Evolutionary conservation across 1,284 basidiomycete species (phyloP).

Genomic region (Schizopora paradoxa): DNA sequence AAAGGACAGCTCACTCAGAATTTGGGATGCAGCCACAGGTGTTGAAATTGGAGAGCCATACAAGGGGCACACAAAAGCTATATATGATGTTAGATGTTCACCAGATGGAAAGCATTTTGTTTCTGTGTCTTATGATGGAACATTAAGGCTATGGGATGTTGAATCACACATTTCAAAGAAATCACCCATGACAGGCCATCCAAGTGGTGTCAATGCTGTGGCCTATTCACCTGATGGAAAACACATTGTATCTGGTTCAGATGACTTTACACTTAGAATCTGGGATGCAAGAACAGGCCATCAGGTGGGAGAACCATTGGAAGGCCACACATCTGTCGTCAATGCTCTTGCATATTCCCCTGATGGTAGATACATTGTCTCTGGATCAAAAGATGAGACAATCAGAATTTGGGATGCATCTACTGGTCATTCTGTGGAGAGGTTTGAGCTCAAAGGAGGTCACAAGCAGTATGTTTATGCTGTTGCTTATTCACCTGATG

Average conservation of each 20-base stretch:
- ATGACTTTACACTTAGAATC: conserved; percentile 2
- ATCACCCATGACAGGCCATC: neutral
- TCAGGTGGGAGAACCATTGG: neutral
- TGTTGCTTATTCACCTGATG: conserved; percentile 14
- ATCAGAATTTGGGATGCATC: conserved; percentile 24
- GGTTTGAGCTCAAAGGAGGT: conserved; percentile 11
- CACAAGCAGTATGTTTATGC: conserved; percentile 18
- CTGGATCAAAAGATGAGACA: conserved; percentile 20
- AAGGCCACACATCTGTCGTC: neutral
- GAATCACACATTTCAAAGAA: neutral
- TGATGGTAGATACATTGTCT: conserved; percentile 18
- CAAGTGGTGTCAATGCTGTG: neutral
- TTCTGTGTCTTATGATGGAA: conserved; percentile 21
- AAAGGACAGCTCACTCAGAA: conserved; percentile 14
- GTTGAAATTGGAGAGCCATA: conserved; percentile 12
- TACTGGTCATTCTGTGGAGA: neutral
- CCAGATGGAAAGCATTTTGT: conserved; percentile 19
- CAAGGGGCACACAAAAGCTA: conserved; percentile 13
- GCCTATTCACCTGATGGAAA: conserved; percentile 3
- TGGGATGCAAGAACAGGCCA: neutral
- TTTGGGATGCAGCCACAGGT: conserved; percentile 20
- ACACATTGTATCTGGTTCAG: conserved; percentile 2
- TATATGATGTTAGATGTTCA: conserved; percentile 19
- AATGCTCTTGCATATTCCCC: neutral
- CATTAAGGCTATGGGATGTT: conserved; percentile 18